Conservation (phyloP, 768 basidiomycete genomes). For the Kwoniella heveanensis region DNA sequence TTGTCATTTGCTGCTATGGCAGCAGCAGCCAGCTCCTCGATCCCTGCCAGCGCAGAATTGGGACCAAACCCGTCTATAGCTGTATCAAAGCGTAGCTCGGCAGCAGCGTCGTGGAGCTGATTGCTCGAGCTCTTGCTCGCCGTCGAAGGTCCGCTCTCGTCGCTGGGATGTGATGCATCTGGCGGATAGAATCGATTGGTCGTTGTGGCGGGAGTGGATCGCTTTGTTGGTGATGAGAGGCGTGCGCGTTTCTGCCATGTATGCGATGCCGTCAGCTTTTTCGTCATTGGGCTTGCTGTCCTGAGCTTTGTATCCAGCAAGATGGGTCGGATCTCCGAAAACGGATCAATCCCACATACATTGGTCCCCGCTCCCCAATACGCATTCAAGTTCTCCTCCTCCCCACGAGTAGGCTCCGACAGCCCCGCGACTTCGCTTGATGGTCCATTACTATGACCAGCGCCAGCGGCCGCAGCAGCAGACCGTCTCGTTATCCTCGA, state of each 20-base stretch:
- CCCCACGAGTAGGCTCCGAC: conserved; percentile 38
- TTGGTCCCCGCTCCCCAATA: conserved; percentile 19
- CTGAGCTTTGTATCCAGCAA: background rate
- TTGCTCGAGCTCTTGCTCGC: background rate
- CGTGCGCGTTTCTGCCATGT: conserved; percentile 18
- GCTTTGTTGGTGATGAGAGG: conserved; percentile 18
- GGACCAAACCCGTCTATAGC: background rate
- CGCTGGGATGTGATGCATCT: background rate
- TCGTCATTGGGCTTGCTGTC: background rate
- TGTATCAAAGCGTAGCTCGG: background rate
- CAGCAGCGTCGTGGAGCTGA: background rate
- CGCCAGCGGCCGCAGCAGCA: background rate
- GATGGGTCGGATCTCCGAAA: too few species aligned
- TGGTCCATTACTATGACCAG: background rate
- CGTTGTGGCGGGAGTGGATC: background rate
- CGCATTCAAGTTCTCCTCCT: conserved; percentile 45
- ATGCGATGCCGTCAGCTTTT: too few species aligned
- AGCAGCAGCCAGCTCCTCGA: conserved; percentile 19
- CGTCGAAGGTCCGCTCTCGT: background rate
- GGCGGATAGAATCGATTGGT: conserved; percentile 5
- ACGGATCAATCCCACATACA: background rate
- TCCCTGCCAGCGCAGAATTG: conserved; percentile 11
- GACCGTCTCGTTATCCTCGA: conserved; percentile 21
- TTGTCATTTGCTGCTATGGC: conserved; percentile 14
- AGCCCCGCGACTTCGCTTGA: conserved; percentile 1